Base-by-base conservation (phyloP, 1,284 basidiomycete genomes). In the Irpex rosettiformis region DNA sequence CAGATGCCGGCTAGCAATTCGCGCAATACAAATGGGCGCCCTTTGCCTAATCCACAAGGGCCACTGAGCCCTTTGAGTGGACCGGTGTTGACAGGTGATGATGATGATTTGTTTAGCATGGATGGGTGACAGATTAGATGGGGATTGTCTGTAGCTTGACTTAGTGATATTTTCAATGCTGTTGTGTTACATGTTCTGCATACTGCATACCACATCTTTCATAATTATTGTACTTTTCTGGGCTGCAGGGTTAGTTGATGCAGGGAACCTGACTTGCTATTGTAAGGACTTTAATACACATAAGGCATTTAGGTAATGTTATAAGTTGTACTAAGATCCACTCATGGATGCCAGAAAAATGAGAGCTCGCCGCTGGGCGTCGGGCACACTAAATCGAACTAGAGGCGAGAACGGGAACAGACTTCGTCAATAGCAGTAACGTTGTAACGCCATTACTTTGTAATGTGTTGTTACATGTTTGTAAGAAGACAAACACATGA, bases 31-130 rank as follows among this genome's bases (percentile, higher is more conserved):
- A 79, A 71, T 52, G 75, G 75, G 55, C 74, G 79, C 58, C 73
- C 72, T 57, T 76, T 70, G 68, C 69, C 69, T 28, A 52, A 63
- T 18, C 64, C 60, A 16, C 72, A 70, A 58, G 76, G 76, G 22
- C 70, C 75, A 27, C 66, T 77, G 62, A 84, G 84, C 63, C 83
- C 85, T 55, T 70, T 86, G 59, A 83, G 82, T 64, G 75, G 81
- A 57, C 84, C 85, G 4, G 80, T 81, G 58, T 70, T 79, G 30
- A 82, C 78, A 22, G 77, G 75, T 28, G 82, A 88, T 62, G 86
- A 88, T 65, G 84, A 85, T 63, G 83, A 83, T 53, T 70, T 89
- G 66, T 89, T 89, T 68, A 77, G 76, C 64, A 85, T 89, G 84
- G 86, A 89, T 63, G 77, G 78, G 28, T 79, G 33, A 43, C 21